Base-by-base conservation (phyloP, 2,329 filamentous ascomycete genomes). In the Parafenestella ontariensis region DNA sequence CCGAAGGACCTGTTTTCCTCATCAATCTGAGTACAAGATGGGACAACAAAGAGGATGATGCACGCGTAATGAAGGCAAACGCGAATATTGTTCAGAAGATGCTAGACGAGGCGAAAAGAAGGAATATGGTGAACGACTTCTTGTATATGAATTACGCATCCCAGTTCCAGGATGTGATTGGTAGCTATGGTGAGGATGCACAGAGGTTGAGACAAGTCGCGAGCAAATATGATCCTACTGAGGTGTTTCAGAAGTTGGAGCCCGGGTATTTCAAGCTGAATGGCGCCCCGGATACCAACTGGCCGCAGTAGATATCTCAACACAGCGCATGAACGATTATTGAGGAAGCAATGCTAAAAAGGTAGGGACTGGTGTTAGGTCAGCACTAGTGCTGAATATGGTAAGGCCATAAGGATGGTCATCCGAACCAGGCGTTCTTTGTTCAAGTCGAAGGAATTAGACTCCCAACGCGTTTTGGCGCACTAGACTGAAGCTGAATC, bases 141-240 rank as follows among this genome's bases (percentile, higher is more conserved):
- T 10, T 60, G 11, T 81, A 81, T 59, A 76, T 80, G 74, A 81
- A 81, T 56, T 81, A 81, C 49, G 79, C 77, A 10, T 73, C 70
- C 43, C 66, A 72, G 59, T 76, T 68, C 47, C 78, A 81, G 59
- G 72, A 77, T 56, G 71, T 77, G 1, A 56, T 81, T 36, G 56
- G 58, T 9, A 70, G 74, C n/a, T 82, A 81, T 54, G 78, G 79
- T 0, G 31, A 59, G 21, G 50, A 65, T 31, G 47, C 59, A n/a
- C 54, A 58, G 6, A 66, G 54, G 26, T 33, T 63, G 26, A 54
- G 39, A 21, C 2, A 9, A 0, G 45, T 63, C 3, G 53, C 56
- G 8, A 31, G 28, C 40, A 54, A 59, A 28, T 56, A 57, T 4
- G 60, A 63, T 11, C 60, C 58, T 1, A 37, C 24, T 0, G 46